Evolutionary conservation across 202 grass and related monocot genomes (phyloP).

Genomic region (Tripidium arundinaceum): DNA sequence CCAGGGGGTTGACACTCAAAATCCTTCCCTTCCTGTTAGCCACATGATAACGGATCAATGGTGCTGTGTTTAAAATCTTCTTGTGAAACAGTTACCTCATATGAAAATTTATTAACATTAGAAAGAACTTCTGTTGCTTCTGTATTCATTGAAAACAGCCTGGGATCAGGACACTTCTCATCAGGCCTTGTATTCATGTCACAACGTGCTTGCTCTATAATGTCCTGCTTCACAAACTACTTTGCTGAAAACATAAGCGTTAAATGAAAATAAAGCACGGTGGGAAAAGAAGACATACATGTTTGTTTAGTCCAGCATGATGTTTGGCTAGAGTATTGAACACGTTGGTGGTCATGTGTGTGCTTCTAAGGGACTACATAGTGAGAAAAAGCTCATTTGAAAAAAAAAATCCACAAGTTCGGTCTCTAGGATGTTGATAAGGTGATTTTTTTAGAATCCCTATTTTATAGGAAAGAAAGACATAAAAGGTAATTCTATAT

Average conservation of each 20-base stretch:
- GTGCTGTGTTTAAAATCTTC: neutral
- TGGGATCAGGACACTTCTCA: neutral
- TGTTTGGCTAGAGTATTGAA: neutral
- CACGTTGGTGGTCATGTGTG: neutral
- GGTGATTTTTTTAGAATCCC: neutral
- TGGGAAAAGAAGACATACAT: neutral
- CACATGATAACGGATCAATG: neutral
- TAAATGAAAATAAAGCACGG: neutral
- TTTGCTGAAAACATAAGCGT: neutral
- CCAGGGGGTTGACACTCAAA: neutral
- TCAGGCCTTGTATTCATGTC: neutral
- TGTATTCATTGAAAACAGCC: neutral
- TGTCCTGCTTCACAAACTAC: neutral
- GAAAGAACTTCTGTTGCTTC: neutral
- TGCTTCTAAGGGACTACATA: neutral
- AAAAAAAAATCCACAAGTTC: neutral
- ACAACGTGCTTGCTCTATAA: neutral
- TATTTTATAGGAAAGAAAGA: neutral
- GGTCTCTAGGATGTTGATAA: neutral
- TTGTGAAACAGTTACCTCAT: neutral
- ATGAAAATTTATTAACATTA: neutral
- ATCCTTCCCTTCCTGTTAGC: neutral
- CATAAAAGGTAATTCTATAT: neutral
- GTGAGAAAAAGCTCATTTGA: neutral
- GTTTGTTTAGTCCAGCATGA: constrained; percentile 13